Conservation (phyloP, 2,329 filamentous ascomycete genomes). For the Fusarium sp. region DNA sequence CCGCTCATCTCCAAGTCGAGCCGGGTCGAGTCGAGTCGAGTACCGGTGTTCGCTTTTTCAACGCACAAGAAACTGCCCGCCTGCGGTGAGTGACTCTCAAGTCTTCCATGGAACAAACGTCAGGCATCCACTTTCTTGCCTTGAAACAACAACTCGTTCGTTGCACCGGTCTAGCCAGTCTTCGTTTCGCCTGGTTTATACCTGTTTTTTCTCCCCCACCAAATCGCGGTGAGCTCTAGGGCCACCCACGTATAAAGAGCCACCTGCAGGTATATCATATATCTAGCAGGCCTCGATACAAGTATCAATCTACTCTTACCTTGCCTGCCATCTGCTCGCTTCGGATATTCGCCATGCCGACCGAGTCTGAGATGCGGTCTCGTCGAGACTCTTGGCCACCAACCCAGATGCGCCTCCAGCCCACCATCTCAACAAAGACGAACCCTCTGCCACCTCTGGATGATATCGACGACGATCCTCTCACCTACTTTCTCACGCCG, state of each 20-base stretch:
- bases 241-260: slow-evolving; percentile 30
- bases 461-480: slow-evolving; percentile 62
- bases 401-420: slow-evolving; percentile 58
- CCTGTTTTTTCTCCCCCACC: slow-evolving; percentile 28
- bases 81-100: slow-evolving; percentile 40
- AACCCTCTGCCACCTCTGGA: slow-evolving; percentile 56
- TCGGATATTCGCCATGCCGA: slow-evolving; percentile 47
- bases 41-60: slow-evolving; percentile 20
- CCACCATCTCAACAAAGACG: slow-evolving; percentile 52
- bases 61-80: slow-evolving; percentile 24
- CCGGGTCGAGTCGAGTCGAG: slow-evolving; percentile 6
- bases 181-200: slow-evolving; percentile 28
- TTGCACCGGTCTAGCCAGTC: slow-evolving; percentile 37
- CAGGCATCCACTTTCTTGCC: slow-evolving; percentile 32
- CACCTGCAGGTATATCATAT: slow-evolving; percentile 10
- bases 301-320: slow-evolving; percentile 4
- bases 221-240: slow-evolving; percentile 29
- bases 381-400: slow-evolving; percentile 62
- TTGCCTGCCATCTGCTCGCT: background rate
- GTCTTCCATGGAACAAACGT: slow-evolving; percentile 34
- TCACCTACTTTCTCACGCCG: slow-evolving; percentile 66
- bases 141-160: slow-evolving; percentile 28
- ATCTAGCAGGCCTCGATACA: slow-evolving; percentile 13
- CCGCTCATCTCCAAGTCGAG: slow-evolving; percentile 14
- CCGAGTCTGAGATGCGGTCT: slow-evolving; percentile 45